Evolutionary conservation across 2,329 filamentous ascomycete genomes (phyloP), one percentile per base, ranked within the genome.

Genomic region (Aspergillus chevalieri): DNA sequence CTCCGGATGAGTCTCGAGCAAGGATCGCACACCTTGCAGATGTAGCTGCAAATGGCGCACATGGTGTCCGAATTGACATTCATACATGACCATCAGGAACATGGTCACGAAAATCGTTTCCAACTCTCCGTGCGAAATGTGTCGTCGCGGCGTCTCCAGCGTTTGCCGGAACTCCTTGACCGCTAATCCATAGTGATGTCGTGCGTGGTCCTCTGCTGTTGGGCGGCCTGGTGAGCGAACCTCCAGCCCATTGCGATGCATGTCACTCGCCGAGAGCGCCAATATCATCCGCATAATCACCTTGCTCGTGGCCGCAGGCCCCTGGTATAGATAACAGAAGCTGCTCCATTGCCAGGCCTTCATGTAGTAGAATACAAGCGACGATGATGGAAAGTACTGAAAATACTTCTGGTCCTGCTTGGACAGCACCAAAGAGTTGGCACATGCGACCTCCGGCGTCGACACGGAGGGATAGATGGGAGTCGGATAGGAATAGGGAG

Each of bases 241-340:
- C 3, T 61, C 50, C 6, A 68, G 47, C 2, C 63, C 64, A 42
- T 62, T 61, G 6, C 65, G 62, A 48, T 69, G 57, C 64, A 70
- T 68, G 30, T 70, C 68, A 44, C 58, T 68, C 3, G 66, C 65
- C 2, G 67, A 63, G 9, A 68, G 47, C 1, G 68, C 68, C 21
- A 70, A 50, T n/a, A 70, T 66, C 65, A 70, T 69, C 14, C 68
- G 63, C 68, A 70, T 70, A 17, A 70, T 67, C 10, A 69, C 61
- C 34, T 63, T 66, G 52, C 64, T 68, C 3, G 59, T 59, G 6
- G 59, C 51, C 4, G 67, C 67, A 2, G 66, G 66, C 2, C 64
- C 62, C 46, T 65, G 60, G 44, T 70, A 70, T 2, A 70, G 56
- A 46, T 69, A 69, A 17, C 60, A 62, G 46, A 70, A 59, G 47